Evolutionary conservation across 2,329 filamentous ascomycete genomes (phyloP).

Genomic region (Raffaelea ambrosiae): DNA sequence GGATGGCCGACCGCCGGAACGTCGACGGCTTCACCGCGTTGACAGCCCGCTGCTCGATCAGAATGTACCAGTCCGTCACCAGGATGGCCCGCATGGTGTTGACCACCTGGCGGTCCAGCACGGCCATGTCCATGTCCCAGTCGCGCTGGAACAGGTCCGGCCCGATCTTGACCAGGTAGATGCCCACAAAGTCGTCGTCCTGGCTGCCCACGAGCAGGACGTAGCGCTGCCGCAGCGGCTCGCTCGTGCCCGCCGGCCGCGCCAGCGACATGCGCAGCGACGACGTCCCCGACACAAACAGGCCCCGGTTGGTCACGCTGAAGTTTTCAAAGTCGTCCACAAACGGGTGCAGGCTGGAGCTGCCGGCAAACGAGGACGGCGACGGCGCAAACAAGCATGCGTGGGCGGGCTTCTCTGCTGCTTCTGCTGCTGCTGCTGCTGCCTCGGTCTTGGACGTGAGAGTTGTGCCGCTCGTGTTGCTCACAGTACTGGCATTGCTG

Average conservation of each 20-base stretch:
- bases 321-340: constrained; percentile 9
- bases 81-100: constrained; percentile 1
- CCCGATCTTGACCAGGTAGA: constrained; percentile 8
- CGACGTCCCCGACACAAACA: constrained; percentile 4
- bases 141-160: constrained; percentile 10
- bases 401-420: background rate
- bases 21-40: background rate
- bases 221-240: background rate
- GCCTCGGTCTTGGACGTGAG: no score
- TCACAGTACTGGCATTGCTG: no score
- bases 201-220: constrained; percentile 8
- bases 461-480: no score
- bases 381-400: constrained; percentile 9
- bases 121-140: constrained; percentile 3
- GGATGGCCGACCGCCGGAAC: background rate
- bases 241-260: background rate
- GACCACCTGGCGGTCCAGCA: background rate
- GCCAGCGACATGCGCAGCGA: constrained; percentile 3
- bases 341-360: constrained; percentile 5
- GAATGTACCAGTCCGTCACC: constrained; percentile 7
- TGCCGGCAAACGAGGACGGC: constrained; percentile 5
- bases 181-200: constrained; percentile 2
- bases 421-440: no score
- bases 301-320: constrained; percentile 8
- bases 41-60: constrained; percentile 1